Evolutionary conservation across 225 moss, liverwort and hornwort genomes (phyloP).

Genomic region (Ulota crispa): DNA sequence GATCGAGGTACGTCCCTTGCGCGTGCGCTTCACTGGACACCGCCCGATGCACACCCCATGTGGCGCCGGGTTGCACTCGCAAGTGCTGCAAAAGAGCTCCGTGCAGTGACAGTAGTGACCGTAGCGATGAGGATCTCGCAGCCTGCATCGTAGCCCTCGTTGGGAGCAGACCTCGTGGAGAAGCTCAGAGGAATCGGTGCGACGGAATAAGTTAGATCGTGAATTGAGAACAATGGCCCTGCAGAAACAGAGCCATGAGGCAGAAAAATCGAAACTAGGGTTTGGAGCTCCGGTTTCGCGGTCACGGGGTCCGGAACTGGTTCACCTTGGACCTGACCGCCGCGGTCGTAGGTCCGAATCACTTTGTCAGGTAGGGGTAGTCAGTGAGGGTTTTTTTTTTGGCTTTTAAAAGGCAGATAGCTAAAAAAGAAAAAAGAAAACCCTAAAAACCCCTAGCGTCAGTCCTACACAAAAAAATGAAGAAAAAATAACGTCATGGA

Average conservation of each 20-base stretch:
- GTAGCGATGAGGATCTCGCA: constrained; percentile 28
- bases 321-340: background rate
- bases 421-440: no score
- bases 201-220: background rate
- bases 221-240: background rate
- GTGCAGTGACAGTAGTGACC: constrained; percentile 47
- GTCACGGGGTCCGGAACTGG: background rate
- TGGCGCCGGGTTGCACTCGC: constrained; percentile 35
- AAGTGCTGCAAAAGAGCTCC: constrained; percentile 57
- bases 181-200: background rate
- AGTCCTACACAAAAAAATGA: no score
- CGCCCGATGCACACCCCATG: constrained; percentile 25
- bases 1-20: constrained; percentile 68
- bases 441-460: no score
- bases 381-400: no score
- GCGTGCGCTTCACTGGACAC: constrained; percentile 59
- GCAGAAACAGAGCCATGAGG: background rate
- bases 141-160: constrained; percentile 32
- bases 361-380: background rate
- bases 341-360: background rate
- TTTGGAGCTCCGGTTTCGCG: background rate
- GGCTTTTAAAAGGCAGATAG: no score
- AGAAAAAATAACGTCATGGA: no score
- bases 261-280: background rate
- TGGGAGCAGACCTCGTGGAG: background rate